Base-by-base conservation (phyloP, 805 yeast species). In the Tanozyma kutaoensis region DNA sequence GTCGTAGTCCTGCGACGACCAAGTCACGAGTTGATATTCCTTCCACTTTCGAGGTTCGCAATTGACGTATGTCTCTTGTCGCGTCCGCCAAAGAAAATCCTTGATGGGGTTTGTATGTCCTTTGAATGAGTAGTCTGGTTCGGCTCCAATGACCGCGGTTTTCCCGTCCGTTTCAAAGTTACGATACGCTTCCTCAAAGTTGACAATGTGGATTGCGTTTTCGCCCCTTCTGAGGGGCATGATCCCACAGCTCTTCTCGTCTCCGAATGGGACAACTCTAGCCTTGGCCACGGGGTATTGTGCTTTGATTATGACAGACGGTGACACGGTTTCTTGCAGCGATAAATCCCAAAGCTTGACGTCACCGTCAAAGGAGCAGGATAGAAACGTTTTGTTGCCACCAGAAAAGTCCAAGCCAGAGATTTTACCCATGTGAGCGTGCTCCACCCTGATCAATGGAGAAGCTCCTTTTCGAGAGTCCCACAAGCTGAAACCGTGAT, bases 221-320 rank as follows among this genome's bases (percentile, higher is more conserved):
- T 68, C 63, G 3, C 96, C 96, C 0, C 95, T 95, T 26, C 93
- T 56, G 31, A 80, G 61, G 0, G 98, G 98, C 80, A 85, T 78
- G 2, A 91, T 70, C 5, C 91, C 82, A 45, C 88, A 80, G 2
- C 93, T 77, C 24, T 44, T 43, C 24, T 59, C 66, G 19, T 66
- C 62, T 1, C 97, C 97, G 56, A 84, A 84, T 0, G 97, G 98
- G 20, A 86, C 58, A 31, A 76, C 74, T 25, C 97, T 56, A 1
- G 96, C 94, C 35, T 94, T 63, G 56, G 93, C 74, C 2, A 91
- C 81, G 0, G 97, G 96, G 46, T 76, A 88, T 23, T 69, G 78
- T 0, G 95, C 73, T 8, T 58, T 47, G 1, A 88, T 67, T 0
- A 76, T 69, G 19, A 68, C 68, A 5, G 61, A 52, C 0, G 93